Percentiles rank a stretch among this genome's conserved stretches.
Conservation (phyloP, 305 asterid species). For the Solanum hybrid region DNA sequence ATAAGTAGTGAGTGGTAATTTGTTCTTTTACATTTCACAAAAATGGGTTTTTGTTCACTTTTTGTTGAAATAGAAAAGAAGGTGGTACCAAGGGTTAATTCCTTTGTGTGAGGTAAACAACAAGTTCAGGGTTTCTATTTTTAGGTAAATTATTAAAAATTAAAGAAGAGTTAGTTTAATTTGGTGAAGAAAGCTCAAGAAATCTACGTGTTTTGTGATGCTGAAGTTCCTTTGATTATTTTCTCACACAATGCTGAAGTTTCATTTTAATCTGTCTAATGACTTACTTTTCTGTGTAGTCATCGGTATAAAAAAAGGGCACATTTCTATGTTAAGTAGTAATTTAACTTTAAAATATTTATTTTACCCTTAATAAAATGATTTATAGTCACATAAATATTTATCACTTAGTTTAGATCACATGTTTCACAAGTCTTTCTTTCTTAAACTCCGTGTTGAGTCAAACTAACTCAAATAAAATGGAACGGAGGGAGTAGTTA, state of each 20-base stretch:
- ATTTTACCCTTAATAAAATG: too few relatives aligned
- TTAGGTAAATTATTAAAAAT: constrained; percentile 10
- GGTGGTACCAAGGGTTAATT: background rate
- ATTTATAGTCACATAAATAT: background rate
- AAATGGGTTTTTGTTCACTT: background rate
- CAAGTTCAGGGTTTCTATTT: constrained; percentile 39
- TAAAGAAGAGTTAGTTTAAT: constrained; percentile 21
- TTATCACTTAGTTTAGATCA: background rate
- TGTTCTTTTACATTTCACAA: background rate
- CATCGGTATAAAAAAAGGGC: background rate
- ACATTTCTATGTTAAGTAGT: too few relatives aligned
- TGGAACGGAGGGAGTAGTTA: background rate
- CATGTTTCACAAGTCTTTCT: background rate
- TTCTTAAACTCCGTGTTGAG: accelerated
- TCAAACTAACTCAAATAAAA: background rate
- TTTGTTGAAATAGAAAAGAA: background rate
- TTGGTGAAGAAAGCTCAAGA: constrained; percentile 73
- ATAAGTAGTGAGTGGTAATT: background rate
- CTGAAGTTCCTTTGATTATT: constrained; percentile 53
- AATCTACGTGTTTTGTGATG: constrained; percentile 70
- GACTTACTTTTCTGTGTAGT: background rate
- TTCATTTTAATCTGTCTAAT: too few relatives aligned
- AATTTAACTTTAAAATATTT: too few relatives aligned
- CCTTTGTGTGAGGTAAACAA: background rate
- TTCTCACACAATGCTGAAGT: constrained; percentile 38